phyloP scores from a whole-genome alignment of 306 rosid species.

The Herpetospermum pedunculosum region DNA sequence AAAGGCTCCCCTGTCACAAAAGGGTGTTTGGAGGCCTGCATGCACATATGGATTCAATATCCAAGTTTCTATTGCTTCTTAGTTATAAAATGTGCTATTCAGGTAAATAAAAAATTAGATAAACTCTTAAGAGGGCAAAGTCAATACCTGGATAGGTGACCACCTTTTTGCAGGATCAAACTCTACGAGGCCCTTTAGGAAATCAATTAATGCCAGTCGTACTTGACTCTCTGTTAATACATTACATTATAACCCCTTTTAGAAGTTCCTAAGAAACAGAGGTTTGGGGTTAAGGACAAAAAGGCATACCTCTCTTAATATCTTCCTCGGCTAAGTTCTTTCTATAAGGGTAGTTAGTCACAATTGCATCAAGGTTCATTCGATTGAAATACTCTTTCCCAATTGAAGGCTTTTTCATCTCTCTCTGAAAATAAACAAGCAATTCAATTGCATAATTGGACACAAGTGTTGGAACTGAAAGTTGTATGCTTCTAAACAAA shows the following conservation, averaged over 20 bases:
- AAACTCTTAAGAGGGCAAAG: conserved; percentile 4
- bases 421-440: conserved; percentile 58
- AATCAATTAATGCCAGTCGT: conserved; percentile 86
- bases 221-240: conserved; percentile 66
- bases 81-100: conserved; percentile 13
- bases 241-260: conserved; percentile 21
- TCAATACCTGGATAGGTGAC: conserved; percentile 91
- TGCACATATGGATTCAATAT: conserved; percentile 22
- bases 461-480: not conserved
- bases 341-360: conserved; percentile 74
- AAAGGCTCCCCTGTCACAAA: conserved; percentile 98
- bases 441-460: not conserved
- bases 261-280: conserved; percentile 15
- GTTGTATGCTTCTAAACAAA: not conserved
- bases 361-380: conserved; percentile 86
- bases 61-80: conserved; percentile 17
- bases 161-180: conserved; percentile 96
- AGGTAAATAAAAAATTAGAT: conserved; percentile 14
- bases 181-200: conserved; percentile 89
- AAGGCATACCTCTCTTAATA: conserved; percentile 60
- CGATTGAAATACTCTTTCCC: conserved; percentile 92
- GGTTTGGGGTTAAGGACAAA: not conserved
- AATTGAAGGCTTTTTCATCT: conserved; percentile 71
- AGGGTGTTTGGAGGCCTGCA: conserved; percentile 98
- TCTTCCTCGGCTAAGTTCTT: conserved; percentile 85